A percentile compares a stretch with the other conserved stretches of the same genome.
Conservation (phyloP, 106 monocot species). For the Agapanthus africanus region DNA sequence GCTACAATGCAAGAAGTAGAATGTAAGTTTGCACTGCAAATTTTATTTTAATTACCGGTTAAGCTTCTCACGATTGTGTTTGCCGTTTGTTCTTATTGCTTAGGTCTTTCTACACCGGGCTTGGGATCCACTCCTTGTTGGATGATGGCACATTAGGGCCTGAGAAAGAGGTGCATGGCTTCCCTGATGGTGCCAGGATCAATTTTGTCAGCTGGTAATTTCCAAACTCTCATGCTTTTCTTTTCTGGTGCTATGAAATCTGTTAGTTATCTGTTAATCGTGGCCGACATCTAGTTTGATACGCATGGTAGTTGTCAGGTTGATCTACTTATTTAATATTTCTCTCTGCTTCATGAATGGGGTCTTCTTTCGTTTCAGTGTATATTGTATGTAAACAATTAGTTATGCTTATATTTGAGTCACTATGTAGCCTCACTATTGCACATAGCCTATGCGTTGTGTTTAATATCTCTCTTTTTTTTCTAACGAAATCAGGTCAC, state of each 20-base stretch:
- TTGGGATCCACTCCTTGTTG: constrained; percentile 65
- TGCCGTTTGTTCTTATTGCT: constrained; percentile 1
- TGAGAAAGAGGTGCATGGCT: constrained; percentile 73
- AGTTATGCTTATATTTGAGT: background rate
- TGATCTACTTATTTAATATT: too few relatives aligned
- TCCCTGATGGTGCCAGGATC: constrained; percentile 86
- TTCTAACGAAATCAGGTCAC: constrained; percentile 51
- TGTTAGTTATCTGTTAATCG: background rate
- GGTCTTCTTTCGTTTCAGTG: background rate
- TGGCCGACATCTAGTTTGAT: background rate
- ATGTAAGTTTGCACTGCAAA: constrained; percentile 34
- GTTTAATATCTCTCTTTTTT: constrained; percentile 11
- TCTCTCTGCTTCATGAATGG: background rate
- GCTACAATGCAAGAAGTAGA: constrained; percentile 72
- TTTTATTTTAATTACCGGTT: background rate
- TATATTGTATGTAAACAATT: background rate
- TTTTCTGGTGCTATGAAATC: background rate
- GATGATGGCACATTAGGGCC: constrained; percentile 85
- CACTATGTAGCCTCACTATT: background rate
- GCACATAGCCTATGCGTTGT: background rate
- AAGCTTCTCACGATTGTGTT: background rate
- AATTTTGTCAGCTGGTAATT: constrained; percentile 93
- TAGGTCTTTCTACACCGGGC: constrained; percentile 96
- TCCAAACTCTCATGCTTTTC: too few relatives aligned
- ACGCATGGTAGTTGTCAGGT: background rate